Conservation (phyloP, 2,329 filamentous ascomycete genomes). For the Westerdykella sp. region DNA sequence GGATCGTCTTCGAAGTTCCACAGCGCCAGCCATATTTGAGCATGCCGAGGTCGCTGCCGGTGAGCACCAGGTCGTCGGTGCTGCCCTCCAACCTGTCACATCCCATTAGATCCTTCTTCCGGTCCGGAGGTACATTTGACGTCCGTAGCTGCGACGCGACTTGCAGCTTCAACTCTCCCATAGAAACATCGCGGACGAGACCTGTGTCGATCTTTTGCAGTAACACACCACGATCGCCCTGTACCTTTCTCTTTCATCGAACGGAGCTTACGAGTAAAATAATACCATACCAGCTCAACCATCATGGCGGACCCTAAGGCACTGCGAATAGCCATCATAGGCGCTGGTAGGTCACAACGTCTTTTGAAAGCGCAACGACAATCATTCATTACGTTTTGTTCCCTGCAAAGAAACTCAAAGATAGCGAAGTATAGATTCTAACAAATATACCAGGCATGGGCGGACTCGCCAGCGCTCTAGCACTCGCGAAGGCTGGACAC, state of each 20-base stretch:
- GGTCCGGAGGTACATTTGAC: background rate
- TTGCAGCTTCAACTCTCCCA: no score
- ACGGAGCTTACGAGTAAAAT: background rate
- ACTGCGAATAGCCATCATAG: conserved; percentile 29
- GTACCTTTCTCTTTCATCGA: background rate
- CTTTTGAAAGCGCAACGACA: background rate
- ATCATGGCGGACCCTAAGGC: conserved; percentile 22
- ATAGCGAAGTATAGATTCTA: conserved; percentile 2
- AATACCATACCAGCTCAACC: background rate
- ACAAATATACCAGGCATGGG: conserved; percentile 62
- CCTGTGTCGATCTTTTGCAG: no score
- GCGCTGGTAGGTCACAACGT: conserved; percentile 20
- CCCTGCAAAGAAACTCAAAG: background rate
- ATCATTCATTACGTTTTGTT: background rate
- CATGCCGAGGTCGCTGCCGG: conserved; percentile 16
- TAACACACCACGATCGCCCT: no score
- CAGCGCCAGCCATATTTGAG: conserved; percentile 3
- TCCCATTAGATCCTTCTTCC: conserved; percentile 4
- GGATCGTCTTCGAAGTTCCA: background rate
- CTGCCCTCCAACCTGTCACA: background rate
- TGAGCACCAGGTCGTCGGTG: conserved; percentile 5
- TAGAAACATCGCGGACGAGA: no score
- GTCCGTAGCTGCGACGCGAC: background rate
- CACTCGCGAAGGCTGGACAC: conserved; percentile 71
- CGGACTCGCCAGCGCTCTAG: conserved; percentile 64